Percentiles rank a stretch among this genome's conserved stretches.
Evolutionary conservation across 805 yeast genomes (phyloP).

Genomic region (Vanderwaltozyma tropicalis): DNA sequence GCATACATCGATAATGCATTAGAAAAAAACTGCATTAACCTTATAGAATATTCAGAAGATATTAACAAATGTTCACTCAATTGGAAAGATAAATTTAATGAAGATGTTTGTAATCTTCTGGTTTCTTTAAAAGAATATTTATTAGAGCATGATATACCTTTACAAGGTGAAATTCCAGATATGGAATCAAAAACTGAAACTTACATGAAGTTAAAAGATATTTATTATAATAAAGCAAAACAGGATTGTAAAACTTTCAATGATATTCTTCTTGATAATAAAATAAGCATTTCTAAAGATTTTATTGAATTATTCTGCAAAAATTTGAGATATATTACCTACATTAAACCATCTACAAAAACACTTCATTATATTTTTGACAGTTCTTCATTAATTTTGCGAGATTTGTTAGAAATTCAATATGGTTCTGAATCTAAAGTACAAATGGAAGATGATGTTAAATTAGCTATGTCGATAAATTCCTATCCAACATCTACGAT

Average conservation of each 20-base stretch:
- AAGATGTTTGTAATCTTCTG: background rate
- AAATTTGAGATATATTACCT: too few species aligned
- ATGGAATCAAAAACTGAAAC: slow-evolving; percentile 69
- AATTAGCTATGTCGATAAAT: slow-evolving; percentile 24
- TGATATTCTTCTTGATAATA: slow-evolving; percentile 16
- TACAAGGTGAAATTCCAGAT: slow-evolving; percentile 67
- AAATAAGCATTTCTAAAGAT: background rate
- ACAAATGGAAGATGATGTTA: too few species aligned
- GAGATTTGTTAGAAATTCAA: slow-evolving; percentile 19
- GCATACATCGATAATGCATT: slow-evolving; percentile 14
- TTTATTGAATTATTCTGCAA: too few species aligned
- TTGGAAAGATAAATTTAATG: background rate
- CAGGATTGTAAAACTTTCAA: slow-evolving; percentile 36
- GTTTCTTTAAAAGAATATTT: background rate
- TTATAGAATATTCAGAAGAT: background rate
- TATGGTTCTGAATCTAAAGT: too few species aligned
- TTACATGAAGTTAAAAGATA: slow-evolving; percentile 46
- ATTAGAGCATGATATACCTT: background rate
- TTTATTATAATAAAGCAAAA: slow-evolving; percentile 48
- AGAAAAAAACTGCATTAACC: background rate
- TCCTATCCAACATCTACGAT: slow-evolving; percentile 18
- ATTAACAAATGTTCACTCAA: background rate
- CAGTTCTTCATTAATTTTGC: background rate
- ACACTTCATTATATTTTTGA: background rate
- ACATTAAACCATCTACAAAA: too few species aligned